Base-by-base conservation (phyloP, 441 rosid genomes). In the Erysimum cheiri region DNA sequence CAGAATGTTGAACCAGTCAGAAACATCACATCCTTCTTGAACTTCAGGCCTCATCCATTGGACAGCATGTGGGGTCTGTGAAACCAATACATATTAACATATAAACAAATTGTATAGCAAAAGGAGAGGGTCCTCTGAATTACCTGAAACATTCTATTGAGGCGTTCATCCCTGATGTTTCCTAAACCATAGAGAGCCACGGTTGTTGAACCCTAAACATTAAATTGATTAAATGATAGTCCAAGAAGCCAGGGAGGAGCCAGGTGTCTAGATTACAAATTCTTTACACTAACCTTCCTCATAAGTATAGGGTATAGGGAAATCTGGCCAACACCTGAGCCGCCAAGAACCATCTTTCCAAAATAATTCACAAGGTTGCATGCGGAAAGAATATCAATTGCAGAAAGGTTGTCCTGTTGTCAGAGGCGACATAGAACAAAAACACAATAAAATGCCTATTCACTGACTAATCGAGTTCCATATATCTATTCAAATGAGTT, bases 31-130 rank as follows among this genome's bases (percentile, higher is more conserved):
- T 58, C 82, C 97, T 77, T 87, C 93, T 83, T 92, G 94, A 76
- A 92, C 82, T 87, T 94, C 99, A 74, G 99, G 97, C 67, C 97
- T 89, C 98, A 92, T 94, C 99, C 99, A 94, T 80, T 92, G 97
- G 57, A 94, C 93, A 65, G 96, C 98, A 79, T 90, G 99, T 41
- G 99, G 99, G 50, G 98, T 94, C 98, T 94, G 74, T 50, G 53
- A 72, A 70, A 60, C 53, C 28, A 68, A 69, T 35, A 4, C 57
- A 66, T 70, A 17, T 60, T 64, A 70, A 67, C 13, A 68, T 43
- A 61, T 8, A 55, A 73, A 60, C 10, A 37, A 41, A 8, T 56
- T 63, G 49, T 22, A 46, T 17, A 53, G 66, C 64, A 61, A 11
- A 46, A 13, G 63, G 67, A 50, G n/a, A 56, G 46, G 2, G 50